Conservation (phyloP, 1,284 basidiomycete genomes). For the Ganoderma sinense region DNA sequence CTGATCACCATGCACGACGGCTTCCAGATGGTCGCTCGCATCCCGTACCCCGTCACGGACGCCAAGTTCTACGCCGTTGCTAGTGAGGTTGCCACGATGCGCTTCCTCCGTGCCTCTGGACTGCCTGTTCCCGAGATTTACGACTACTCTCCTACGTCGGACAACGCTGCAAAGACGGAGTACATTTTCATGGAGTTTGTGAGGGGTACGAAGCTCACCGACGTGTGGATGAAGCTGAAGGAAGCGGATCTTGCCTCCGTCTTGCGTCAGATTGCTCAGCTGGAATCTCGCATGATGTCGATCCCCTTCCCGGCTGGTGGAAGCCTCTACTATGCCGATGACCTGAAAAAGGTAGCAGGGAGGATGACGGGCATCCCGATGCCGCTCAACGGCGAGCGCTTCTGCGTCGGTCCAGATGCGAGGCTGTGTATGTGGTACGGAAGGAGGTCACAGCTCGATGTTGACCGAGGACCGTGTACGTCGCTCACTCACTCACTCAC, state of each 20-base stretch:
- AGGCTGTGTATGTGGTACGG: conserved; percentile 55
- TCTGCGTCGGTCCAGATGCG: conserved; percentile 58
- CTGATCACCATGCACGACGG: conserved; percentile 52
- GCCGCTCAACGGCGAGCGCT: conserved; percentile 43
- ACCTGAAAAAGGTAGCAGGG: conserved; percentile 48
- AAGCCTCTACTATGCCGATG: conserved; percentile 56
- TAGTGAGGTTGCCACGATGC: conserved; percentile 62
- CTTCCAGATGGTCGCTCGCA: conserved; percentile 55
- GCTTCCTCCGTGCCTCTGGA: conserved; percentile 52
- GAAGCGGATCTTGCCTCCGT: conserved; percentile 52
- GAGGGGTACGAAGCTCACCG: conserved; percentile 50
- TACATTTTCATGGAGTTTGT: conserved; percentile 64
- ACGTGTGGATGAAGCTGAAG: conserved; percentile 51
- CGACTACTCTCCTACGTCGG: conserved; percentile 53
- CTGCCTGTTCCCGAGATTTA: conserved; percentile 58
- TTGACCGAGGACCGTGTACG: conserved; percentile 59
- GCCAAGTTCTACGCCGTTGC: conserved; percentile 56
- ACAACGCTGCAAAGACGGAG: conserved; percentile 58
- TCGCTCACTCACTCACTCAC: conserved; percentile 36
- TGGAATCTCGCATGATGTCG: conserved; percentile 59
- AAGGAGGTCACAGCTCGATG: conserved; percentile 54
- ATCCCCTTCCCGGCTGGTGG: conserved; percentile 58
- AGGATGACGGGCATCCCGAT: conserved; percentile 41
- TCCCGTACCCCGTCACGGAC: conserved; percentile 53
- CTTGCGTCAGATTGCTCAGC: conserved; percentile 51